A percentile compares a stretch with the other conserved stretches of the same genome.
These are phyloP conservation scores for Carex arenaria DNA, from an alignment of 202 grass and related monocot species.

Conservation along the genomic window DNA sequence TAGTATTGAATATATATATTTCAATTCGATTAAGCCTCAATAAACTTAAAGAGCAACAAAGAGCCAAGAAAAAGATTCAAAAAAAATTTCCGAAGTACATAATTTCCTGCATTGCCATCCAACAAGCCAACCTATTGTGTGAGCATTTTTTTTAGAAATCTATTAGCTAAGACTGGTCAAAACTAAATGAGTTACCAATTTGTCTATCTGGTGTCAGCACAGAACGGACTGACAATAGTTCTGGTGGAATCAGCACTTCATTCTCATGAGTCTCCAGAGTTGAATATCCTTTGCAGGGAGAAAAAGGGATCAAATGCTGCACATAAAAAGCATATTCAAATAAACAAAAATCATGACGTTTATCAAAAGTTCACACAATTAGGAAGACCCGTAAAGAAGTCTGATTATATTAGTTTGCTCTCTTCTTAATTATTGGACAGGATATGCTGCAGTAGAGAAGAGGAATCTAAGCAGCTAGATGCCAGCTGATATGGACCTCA, in stretches of 20 bases:
- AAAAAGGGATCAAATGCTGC: constrained; percentile 18
- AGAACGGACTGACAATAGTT: constrained; percentile 58
- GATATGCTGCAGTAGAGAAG: neutral
- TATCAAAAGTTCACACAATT: neutral
- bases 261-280: constrained; percentile 47
- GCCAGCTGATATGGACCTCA: neutral
- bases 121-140: neutral
- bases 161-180: constrained; percentile 11
- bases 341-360: neutral
- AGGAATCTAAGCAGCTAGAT: neutral
- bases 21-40: neutral
- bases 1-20: neutral
- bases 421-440: neutral
- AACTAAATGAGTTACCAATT: constrained; percentile 38
- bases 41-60: neutral
- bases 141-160: neutral
- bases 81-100: neutral
- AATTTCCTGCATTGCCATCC: neutral
- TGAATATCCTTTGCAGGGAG: constrained; percentile 41
- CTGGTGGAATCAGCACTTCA: constrained; percentile 52
- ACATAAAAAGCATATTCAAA: neutral
- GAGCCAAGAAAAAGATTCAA: neutral
- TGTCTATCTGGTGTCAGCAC: constrained; percentile 50
- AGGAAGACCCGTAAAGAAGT: neutral
- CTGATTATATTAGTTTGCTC: neutral